phyloP scores from a whole-genome alignment of 2,329 filamentous ascomycete genomes.

The Paraconiothyrium brasiliense region DNA sequence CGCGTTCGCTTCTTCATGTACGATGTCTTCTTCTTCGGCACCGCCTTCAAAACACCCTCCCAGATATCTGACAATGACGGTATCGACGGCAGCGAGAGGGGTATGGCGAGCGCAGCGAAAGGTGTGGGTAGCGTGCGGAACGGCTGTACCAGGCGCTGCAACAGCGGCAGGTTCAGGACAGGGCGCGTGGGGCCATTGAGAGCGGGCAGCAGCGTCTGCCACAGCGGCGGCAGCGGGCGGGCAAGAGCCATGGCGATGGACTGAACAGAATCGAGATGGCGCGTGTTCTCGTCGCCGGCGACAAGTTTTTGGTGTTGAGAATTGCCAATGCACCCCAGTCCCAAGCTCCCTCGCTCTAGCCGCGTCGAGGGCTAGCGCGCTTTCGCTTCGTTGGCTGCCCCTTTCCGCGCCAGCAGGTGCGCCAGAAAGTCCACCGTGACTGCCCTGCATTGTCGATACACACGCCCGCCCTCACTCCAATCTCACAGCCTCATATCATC shows the following conservation, averaged over 20 bases:
- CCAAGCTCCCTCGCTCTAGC: slow-evolving; percentile 38
- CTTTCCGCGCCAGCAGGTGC: slow-evolving; percentile 51
- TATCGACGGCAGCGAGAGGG: slow-evolving; percentile 56
- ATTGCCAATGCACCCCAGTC: slow-evolving; percentile 36
- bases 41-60: slow-evolving; percentile 90
- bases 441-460: slow-evolving; percentile 44
- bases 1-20: slow-evolving; percentile 94
- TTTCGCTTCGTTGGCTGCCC: slow-evolving; percentile 52
- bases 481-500: slow-evolving; percentile 23
- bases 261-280: slow-evolving; percentile 9
- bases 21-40: slow-evolving; percentile 98
- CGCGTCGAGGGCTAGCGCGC: slow-evolving; percentile 37
- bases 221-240: slow-evolving; percentile 53
- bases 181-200: slow-evolving; percentile 55
- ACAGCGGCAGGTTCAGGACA: slow-evolving; percentile 50
- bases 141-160: slow-evolving; percentile 58
- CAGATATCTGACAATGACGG: slow-evolving; percentile 78
- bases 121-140: slow-evolving; percentile 71
- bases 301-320: slow-evolving; percentile 38
- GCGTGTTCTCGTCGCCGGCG: slow-evolving; percentile 12
- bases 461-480: slow-evolving; percentile 22
- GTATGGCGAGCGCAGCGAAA: slow-evolving; percentile 50
- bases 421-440: slow-evolving; percentile 49
- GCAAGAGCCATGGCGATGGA: slow-evolving; percentile 49
- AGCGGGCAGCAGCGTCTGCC: slow-evolving; percentile 64